Evolutionary conservation across 1,139 yeast genomes (phyloP), one percentile per base, ranked within the genome.

Genomic region (Protomyces macrosporus): DNA sequence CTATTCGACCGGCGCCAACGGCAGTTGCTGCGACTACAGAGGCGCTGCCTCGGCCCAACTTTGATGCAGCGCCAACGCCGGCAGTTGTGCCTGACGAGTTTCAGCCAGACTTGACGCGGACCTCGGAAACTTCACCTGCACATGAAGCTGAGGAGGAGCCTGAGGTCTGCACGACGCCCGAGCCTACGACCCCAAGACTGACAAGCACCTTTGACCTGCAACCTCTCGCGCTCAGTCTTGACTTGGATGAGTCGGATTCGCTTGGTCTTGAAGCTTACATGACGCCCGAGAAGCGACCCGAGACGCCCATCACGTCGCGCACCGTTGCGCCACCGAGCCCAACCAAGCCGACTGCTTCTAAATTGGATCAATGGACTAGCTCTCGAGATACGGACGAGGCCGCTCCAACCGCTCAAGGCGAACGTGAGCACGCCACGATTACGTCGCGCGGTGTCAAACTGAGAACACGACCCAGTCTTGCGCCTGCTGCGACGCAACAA

Each of bases 211-310:
- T 58, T 34, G 48, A 42, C 36, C 33, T 58, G 42, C 30, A 45
- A 34, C 55, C 45, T 10, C 42, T 58, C 33, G 36, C 55, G 7
- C 45, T 55, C 16, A 39, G 50, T 10, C 33, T 58, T 4, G 53
- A 37, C 23, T 33, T 58, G 33, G 56, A 52, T 12, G 56, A 36
- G 16, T 39, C 53, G 12, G 37, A 37, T 5, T 51, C 54, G n/a
- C 40, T 57, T n/a, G 62, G 62, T 9, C 45, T 58, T 4, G 62
- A 58, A 45, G 40, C 51, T 23, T 58, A 58, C 53, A 58, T 58
- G 62, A 58, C 62, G 23, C 62, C 62, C 3, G 62, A 58, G 45
- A 32, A 33, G 30, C 51, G 62, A 6, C 62, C 62, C 33, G 62
- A 58, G 32, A 58, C 62, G 6, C 62, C 62, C 10, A 58, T 58